Evolutionary conservation across 805 yeast genomes (phyloP).

Genomic region (Spathaspora arborariae): DNA sequence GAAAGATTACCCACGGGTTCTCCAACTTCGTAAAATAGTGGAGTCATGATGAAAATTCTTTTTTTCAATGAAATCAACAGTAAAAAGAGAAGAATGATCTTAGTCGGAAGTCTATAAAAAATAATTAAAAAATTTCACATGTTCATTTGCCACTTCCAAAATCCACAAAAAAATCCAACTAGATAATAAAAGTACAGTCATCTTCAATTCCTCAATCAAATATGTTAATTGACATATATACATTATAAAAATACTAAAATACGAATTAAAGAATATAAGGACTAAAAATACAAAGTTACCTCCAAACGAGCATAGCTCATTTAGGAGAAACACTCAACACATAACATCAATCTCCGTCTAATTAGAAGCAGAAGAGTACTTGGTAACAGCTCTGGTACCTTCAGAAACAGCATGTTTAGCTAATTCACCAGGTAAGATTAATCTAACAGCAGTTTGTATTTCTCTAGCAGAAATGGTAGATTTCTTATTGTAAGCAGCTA

Average conservation of each 20-base stretch:
- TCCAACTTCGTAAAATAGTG: not conserved
- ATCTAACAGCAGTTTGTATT: constrained; percentile 97
- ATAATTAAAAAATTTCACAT: not conserved
- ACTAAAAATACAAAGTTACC: constrained; percentile 3
- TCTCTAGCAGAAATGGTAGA: constrained; percentile 97
- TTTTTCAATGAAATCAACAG: not conserved
- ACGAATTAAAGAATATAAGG: constrained; percentile 1
- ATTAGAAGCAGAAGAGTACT: constrained; percentile 72
- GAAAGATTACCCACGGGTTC: not conserved
- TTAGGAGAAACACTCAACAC: not conserved
- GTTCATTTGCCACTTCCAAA: not conserved
- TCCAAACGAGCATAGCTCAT: not conserved
- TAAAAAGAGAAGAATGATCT: not conserved
- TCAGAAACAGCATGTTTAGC: constrained; percentile 98
- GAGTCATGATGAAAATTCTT: not conserved
- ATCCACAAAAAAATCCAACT: not conserved
- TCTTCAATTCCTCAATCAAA: no score
- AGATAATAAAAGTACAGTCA: no score
- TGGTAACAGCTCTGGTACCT: constrained; percentile 98
- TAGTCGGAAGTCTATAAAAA: not conserved
- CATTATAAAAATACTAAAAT: not conserved
- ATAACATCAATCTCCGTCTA: constrained; percentile 11
- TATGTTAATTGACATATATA: not conserved
- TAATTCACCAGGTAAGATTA: constrained; percentile 96
- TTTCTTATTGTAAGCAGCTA: constrained; percentile 98